Conservation (phyloP, 2,329 filamentous ascomycete genomes). For the Sphaerostilbella broomeana region DNA sequence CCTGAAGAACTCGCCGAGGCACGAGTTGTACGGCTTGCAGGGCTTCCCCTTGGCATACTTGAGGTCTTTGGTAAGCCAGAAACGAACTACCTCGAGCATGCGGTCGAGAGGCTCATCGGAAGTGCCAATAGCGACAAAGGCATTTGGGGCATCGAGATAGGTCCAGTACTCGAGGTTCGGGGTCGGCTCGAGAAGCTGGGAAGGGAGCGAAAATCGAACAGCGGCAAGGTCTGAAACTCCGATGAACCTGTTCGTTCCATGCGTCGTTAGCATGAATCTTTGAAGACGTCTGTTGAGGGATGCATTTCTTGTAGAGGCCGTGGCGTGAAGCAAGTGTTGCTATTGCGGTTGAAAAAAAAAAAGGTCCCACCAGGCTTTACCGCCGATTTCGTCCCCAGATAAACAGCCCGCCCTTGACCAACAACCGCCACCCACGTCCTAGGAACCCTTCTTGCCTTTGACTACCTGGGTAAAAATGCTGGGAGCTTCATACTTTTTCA, state of each 20-base stretch:
- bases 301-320: not conserved
- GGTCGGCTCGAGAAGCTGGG: conserved; percentile 90
- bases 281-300: no score
- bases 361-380: conserved; percentile 13
- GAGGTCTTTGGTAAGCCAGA: conserved; percentile 98
- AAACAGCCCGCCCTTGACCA: not conserved
- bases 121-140: conserved; percentile 76
- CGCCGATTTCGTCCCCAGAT: conserved; percentile 8
- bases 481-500: conserved; percentile 65
- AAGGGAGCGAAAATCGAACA: conserved; percentile 91
- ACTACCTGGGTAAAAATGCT: not conserved
- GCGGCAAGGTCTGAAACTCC: conserved; percentile 92
- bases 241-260: conserved; percentile 62
- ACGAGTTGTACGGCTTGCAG: conserved; percentile 98
- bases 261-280: conserved; percentile 6
- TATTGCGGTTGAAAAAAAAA: not conserved
- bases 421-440: not conserved
- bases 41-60: conserved; percentile 99
- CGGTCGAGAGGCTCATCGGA: conserved; percentile 87
- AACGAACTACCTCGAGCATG: conserved; percentile 89
- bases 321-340: conserved; percentile 10
- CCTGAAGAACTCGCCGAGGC: conserved; percentile 93
- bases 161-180: conserved; percentile 99
- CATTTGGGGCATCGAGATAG: conserved; percentile 90
- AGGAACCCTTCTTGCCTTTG: not conserved